A percentile compares a stretch with the other conserved stretches of the same genome.
Conservation (phyloP, 192 early-diverging fungal species). For the Umbelopsis isabellina region DNA sequence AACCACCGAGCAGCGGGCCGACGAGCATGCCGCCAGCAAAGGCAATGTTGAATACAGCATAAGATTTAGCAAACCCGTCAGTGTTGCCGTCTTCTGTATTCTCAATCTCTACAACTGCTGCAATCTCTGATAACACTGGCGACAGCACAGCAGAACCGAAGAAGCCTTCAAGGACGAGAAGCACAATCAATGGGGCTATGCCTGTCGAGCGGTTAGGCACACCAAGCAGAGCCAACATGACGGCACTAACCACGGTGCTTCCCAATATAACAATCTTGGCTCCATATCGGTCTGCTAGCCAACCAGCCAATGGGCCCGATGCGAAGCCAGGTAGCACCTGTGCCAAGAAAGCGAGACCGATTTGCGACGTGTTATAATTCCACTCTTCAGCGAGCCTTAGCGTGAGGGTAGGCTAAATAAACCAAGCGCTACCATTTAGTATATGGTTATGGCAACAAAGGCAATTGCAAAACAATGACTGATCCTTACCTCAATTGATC, state of each 20-base stretch:
- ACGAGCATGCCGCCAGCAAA: constrained; percentile 40
- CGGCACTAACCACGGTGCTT: constrained; percentile 24
- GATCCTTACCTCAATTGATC: constrained; percentile 30
- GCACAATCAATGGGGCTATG: constrained; percentile 33
- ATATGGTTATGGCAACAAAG: not conserved
- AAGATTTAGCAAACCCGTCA: constrained; percentile 48
- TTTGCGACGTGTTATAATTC: constrained; percentile 39
- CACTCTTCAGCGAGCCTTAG: constrained; percentile 39
- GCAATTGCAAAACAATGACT: not conserved
- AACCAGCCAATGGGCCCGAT: constrained; percentile 44
- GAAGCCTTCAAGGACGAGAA: constrained; percentile 39
- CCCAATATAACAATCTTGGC: constrained; percentile 42
- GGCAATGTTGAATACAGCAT: constrained; percentile 49
- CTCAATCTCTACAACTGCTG: constrained; percentile 36
- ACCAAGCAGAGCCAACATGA: constrained; percentile 33
- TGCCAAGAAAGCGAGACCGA: constrained; percentile 43
- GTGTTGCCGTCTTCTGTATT: constrained; percentile 37
- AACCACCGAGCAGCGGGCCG: constrained; percentile 33
- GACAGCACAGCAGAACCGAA: constrained; percentile 41
- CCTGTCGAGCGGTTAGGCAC: constrained; percentile 19
- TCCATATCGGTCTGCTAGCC: constrained; percentile 49
- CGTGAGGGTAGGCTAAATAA: constrained; percentile 44
- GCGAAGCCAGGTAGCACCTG: constrained; percentile 41
- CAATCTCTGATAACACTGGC: constrained; percentile 50
- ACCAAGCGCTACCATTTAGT: not conserved